phyloP scores from a whole-genome alignment of 306 rosid genomes.

The Fragaria iinumae region DNA sequence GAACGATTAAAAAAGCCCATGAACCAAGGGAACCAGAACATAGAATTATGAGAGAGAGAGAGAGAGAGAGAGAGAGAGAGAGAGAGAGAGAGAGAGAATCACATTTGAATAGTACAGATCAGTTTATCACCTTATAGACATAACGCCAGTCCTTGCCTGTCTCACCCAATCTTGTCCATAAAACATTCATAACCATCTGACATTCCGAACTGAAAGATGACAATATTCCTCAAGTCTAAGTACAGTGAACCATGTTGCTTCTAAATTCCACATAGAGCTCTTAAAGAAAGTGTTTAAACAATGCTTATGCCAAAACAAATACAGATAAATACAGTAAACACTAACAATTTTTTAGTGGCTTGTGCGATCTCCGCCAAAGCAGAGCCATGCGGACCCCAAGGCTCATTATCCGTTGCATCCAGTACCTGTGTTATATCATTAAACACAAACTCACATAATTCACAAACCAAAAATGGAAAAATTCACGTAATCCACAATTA shows the following conservation, averaged over 20 bases:
- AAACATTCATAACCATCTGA: constrained; percentile 95
- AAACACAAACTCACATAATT: constrained; percentile 6
- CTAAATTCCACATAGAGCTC: neutral
- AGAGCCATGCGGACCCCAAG: constrained; percentile 99
- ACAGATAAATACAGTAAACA: neutral
- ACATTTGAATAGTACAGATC: neutral
- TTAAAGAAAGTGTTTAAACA: neutral
- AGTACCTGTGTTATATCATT: constrained; percentile 51
- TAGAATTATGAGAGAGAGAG: constrained; percentile 9
- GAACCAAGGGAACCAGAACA: neutral
- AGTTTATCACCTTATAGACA: constrained; percentile 79
- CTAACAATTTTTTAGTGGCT: constrained; percentile 94
- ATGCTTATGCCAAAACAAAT: constrained; percentile 1
- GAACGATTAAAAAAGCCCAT: constrained; percentile 18
- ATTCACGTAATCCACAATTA: neutral
- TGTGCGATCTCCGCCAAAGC: constrained; percentile 86
- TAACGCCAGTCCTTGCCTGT: constrained; percentile 98
- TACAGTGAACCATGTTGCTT: neutral
- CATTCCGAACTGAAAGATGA: constrained; percentile 77
- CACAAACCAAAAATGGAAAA: neutral
- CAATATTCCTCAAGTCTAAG: constrained; percentile 29
- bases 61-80: too few relatives aligned
- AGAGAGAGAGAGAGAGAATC: too few relatives aligned
- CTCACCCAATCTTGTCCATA: constrained; percentile 91
- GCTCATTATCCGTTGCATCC: constrained; percentile 98